Evolutionary conservation across 1,139 yeast species (phyloP).

Genomic region (Groenewaldozyma auringiensis): DNA sequence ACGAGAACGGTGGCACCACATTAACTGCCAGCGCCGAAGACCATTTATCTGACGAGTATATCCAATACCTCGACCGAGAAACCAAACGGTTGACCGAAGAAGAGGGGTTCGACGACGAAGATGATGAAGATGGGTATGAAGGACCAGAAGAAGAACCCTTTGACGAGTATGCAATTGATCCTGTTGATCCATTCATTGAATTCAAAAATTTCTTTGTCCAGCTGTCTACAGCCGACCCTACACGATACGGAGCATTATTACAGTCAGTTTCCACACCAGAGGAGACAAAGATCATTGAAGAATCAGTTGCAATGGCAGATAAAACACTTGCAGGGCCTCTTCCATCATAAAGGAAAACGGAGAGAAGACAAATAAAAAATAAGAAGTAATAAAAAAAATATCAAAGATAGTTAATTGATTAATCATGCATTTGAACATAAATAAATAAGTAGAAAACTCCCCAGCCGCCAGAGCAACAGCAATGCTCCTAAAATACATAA

Average conservation of each 20-base stretch:
- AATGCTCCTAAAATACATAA: not conserved
- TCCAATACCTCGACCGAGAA: conserved; percentile 26
- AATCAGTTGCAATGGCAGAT: conserved; percentile 18
- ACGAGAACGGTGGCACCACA: conserved; percentile 33
- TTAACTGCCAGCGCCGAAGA: conserved; percentile 20
- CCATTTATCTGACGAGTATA: conserved; percentile 32
- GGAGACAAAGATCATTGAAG: conserved; percentile 29
- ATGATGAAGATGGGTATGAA: conserved; percentile 12
- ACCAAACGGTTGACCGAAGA: conserved; percentile 14
- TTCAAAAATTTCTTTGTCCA: conserved; percentile 40
- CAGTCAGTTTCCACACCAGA: conserved; percentile 23
- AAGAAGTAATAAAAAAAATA: no score
- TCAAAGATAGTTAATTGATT: no score
- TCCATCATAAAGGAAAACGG: conserved; percentile 2
- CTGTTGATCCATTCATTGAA: conserved; percentile 52
- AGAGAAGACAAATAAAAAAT: not conserved
- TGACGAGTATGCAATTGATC: conserved; percentile 69
- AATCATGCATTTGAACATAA: no score
- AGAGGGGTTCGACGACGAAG: conserved; percentile 9
- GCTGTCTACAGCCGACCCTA: conserved; percentile 27
- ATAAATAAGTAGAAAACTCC: no score
- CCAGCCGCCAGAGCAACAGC: not conserved
- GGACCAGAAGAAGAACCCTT: conserved; percentile 73
- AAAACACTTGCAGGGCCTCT: conserved; percentile 1
- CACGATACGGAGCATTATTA: conserved; percentile 27